These are phyloP conservation scores for Chrysoporthe puriensis DNA, from an alignment of 2,329 filamentous ascomycete genomes.

Conservation along the genomic window DNA sequence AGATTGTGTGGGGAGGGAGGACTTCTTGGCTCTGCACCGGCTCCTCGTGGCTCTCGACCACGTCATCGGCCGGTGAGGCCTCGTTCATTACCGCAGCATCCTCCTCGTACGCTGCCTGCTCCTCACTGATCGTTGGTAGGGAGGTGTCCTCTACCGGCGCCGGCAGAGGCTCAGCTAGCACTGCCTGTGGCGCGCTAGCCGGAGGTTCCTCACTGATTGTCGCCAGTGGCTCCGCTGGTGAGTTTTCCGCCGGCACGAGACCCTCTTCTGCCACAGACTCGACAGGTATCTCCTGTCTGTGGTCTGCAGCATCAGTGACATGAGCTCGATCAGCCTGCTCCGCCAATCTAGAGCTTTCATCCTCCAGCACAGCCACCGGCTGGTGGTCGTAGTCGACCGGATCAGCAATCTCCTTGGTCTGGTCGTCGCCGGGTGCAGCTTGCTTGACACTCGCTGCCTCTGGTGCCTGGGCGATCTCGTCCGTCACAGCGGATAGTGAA, in stretches of 20 bases:
- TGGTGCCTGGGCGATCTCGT: neutral
- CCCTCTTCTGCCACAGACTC: neutral
- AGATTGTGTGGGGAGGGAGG: neutral
- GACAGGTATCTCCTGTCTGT: neutral
- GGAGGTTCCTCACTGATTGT: constrained; percentile 13
- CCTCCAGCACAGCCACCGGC: neutral
- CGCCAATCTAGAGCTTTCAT: neutral
- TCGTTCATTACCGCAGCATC: neutral
- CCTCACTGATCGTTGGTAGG: neutral
- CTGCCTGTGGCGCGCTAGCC: neutral
- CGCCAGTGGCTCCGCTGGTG: constrained; percentile 4
- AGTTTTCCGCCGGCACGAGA: neutral
- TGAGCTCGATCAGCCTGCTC: neutral
- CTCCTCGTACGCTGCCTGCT: neutral
- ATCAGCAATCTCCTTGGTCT: neutral
- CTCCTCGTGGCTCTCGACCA: neutral
- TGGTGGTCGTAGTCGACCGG: neutral
- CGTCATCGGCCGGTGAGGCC: neutral
- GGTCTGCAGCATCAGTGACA: neutral
- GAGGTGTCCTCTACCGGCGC: constrained; percentile 9
- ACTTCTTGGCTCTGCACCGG: neutral
- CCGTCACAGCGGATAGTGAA: neutral
- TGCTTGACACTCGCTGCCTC: neutral
- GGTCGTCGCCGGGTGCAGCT: neutral
- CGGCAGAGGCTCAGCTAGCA: neutral